Evolutionary conservation across 2,329 filamentous ascomycete genomes (phyloP).

Genomic region (Claviceps capensis): DNA sequence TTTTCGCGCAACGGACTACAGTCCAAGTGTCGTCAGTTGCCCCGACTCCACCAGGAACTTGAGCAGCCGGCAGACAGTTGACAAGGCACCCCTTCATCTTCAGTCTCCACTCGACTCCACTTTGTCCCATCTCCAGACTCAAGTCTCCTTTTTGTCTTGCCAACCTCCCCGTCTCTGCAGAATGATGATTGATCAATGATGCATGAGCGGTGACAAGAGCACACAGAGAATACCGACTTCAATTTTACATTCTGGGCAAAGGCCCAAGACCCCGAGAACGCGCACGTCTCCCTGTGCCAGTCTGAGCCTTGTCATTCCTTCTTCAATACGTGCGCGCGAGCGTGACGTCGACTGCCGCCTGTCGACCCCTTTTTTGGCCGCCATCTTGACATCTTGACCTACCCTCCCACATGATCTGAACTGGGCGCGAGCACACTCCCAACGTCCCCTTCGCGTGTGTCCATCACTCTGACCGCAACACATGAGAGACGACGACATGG

Average conservation of each 20-base stretch:
- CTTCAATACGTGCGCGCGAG: too few relatives aligned
- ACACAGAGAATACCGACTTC: background rate
- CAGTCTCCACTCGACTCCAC: background rate
- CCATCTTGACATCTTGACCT: background rate
- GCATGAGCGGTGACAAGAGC: background rate
- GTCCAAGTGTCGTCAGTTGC: background rate
- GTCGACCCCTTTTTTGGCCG: too few relatives aligned
- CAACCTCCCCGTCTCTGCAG: too few relatives aligned
- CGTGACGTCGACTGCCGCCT: too few relatives aligned
- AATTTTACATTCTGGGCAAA: too few relatives aligned
- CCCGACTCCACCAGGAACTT: background rate
- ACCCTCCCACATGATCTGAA: constrained; percentile 1
- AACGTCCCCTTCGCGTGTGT: background rate
- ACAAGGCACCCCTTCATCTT: background rate
- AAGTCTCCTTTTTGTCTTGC: background rate
- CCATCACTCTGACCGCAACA: background rate
- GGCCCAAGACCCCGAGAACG: too few relatives aligned
- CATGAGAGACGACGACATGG: background rate
- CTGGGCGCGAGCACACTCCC: background rate
- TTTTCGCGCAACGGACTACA: too few relatives aligned
- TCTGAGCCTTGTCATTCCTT: too few relatives aligned
- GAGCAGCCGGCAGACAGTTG: background rate
- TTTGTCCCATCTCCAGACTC: background rate
- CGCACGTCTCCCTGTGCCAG: too few relatives aligned
- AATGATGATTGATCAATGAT: background rate